These are phyloP conservation scores for Globisporangium okanoganense DNA, from an alignment of 352 stramenopile species.

Conservation along the genomic window DNA sequence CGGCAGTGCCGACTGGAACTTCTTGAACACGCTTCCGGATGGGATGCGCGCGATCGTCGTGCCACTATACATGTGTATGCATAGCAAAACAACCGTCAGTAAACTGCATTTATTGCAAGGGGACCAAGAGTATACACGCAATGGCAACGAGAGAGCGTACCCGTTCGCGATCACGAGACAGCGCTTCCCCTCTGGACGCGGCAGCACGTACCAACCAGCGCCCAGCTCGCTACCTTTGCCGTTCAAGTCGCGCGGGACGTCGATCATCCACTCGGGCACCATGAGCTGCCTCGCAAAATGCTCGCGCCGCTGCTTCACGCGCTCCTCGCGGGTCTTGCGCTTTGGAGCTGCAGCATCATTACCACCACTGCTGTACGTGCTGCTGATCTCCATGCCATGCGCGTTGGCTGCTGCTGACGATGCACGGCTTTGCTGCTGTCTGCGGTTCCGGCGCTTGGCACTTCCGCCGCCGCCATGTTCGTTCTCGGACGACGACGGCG, in stretches of 20 bases:
- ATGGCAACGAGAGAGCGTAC: slow-evolving; percentile 31
- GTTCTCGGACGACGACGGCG: slow-evolving; percentile 20
- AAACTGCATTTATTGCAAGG: neutral
- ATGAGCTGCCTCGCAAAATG: slow-evolving; percentile 84
- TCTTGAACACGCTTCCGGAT: slow-evolving; percentile 78
- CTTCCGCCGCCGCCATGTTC: slow-evolving; percentile 9
- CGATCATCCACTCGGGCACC: slow-evolving; percentile 89
- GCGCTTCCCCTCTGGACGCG: slow-evolving; percentile 88
- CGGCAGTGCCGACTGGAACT: slow-evolving; percentile 81
- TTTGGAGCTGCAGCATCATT: slow-evolving; percentile 24
- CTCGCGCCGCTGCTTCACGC: slow-evolving; percentile 61
- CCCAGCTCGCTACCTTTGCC: slow-evolving; percentile 60
- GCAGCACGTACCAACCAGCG: slow-evolving; percentile 88
- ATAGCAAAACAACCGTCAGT: neutral
- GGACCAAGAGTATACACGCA: neutral
- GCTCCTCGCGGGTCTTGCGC: slow-evolving; percentile 68
- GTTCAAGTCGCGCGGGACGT: slow-evolving; percentile 82
- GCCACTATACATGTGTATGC: slow-evolving; percentile 31
- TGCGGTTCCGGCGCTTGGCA: slow-evolving; percentile 9
- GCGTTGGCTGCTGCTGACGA: neutral
- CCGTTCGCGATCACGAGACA: slow-evolving; percentile 86
- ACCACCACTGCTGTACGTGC: slow-evolving; percentile 1
- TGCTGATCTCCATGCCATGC: slow-evolving; percentile 27
- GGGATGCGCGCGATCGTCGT: slow-evolving; percentile 75
- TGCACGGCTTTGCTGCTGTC: slow-evolving; percentile 3